Percentiles rank a stretch among this genome's conserved stretches.
phyloP scores from a whole-genome alignment of 345 rosid genomes.

The thale cress (Arabidopsis thaliana) region TAIR10.1 NC_003076.8:8173001-8173500 shows the following conservation, averaged over 20 bases:
- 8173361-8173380: conserved; percentile 56
- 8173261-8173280: conserved; percentile 48
- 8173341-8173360: conserved; percentile 67
- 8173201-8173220: neutral
- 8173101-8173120: conserved; percentile 45
- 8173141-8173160: conserved; percentile 49
- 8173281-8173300: conserved; percentile 49
- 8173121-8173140: conserved; percentile 48
- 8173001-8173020: conserved; percentile 43
- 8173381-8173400: conserved; percentile 66
- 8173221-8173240: conserved; percentile 31
- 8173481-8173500: conserved; percentile 50
- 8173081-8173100: conserved; percentile 45
- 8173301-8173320: conserved; percentile 48
- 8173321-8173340: conserved; percentile 56
- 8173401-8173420: conserved; percentile 57
- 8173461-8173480: conserved; percentile 51
- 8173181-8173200: neutral
- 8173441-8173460: conserved; percentile 48
- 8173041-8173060: conserved; percentile 44
- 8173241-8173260: conserved; percentile 58
- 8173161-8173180: neutral
- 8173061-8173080: conserved; percentile 47
- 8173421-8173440: conserved; percentile 52
- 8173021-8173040: conserved; percentile 39